phyloP scores from a whole-genome alignment of 768 basidiomycete genomes.

The Dioszegia crocea region DNA sequence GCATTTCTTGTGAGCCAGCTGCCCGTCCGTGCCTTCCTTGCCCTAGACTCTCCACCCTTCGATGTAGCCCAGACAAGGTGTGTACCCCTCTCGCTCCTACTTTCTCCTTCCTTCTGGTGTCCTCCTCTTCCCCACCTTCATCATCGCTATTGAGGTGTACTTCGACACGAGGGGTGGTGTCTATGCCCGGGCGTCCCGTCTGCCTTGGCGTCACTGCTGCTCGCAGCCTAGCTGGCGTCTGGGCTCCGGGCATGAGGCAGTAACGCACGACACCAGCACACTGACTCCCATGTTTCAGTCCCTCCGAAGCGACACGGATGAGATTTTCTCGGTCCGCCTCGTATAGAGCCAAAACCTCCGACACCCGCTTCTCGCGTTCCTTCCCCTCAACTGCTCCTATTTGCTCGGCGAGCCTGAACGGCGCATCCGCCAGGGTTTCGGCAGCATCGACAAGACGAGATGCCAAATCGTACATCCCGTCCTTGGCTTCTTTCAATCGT shows the following conservation, averaged over 20 bases:
- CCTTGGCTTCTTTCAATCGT: slow-evolving; percentile 67
- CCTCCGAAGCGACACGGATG: slow-evolving; percentile 5
- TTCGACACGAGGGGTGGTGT: neutral
- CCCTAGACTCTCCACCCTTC: slow-evolving; percentile 47
- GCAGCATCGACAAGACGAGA: slow-evolving; percentile 83
- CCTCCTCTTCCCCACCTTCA: neutral
- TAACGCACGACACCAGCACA: slow-evolving; percentile 5
- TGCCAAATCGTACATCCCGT: slow-evolving; percentile 76
- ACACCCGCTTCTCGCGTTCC: slow-evolving; percentile 51
- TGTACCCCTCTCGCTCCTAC: slow-evolving; percentile 42
- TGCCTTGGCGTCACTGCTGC: neutral
- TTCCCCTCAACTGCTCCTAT: slow-evolving; percentile 22
- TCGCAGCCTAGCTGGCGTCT: neutral
- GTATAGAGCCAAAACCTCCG: neutral
- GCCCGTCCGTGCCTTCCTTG: slow-evolving; percentile 9
- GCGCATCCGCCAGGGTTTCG: slow-evolving; percentile 63
- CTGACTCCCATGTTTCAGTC: slow-evolving; percentile 8
- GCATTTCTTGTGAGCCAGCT: neutral
- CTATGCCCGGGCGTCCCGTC: neutral
- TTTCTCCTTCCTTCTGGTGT: neutral
- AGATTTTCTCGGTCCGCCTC: slow-evolving; percentile 2
- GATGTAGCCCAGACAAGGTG: slow-evolving; percentile 49
- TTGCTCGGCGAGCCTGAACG: slow-evolving; percentile 51
- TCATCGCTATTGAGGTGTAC: slow-evolving; percentile 9
- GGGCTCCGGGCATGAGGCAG: neutral